Conservation (phyloP, 2,329 filamentous ascomycete genomes). For the Venturia carpophila region DNA sequence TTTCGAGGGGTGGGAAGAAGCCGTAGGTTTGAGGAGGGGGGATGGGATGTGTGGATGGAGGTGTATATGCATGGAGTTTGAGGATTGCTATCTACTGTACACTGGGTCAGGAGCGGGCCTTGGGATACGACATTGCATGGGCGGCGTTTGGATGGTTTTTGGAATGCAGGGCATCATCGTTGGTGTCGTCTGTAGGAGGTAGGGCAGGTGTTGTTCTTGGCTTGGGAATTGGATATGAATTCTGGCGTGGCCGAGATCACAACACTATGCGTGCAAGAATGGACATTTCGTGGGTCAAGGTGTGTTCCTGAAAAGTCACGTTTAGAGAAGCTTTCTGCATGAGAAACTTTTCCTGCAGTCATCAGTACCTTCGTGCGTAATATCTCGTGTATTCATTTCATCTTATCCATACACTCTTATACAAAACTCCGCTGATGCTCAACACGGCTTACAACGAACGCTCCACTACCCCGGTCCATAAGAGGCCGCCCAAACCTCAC, state of each 20-base stretch:
- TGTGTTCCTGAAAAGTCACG: too few species aligned
- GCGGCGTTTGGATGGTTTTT: background rate
- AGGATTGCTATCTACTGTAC: background rate
- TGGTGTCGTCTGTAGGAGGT: background rate
- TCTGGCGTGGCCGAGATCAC: background rate
- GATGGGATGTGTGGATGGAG: background rate
- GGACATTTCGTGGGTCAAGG: too few species aligned
- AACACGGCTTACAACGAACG: background rate
- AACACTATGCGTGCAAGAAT: background rate
- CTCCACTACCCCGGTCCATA: constrained; percentile 20
- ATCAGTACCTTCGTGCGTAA: background rate
- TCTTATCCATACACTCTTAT: background rate
- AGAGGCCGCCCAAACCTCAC: constrained; percentile 22
- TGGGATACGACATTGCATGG: background rate
- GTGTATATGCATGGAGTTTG: background rate
- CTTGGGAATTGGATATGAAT: background rate
- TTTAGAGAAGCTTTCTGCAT: too few species aligned
- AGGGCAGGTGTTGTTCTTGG: background rate
- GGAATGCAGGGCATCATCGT: background rate
- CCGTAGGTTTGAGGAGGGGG: background rate
- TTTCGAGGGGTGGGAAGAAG: background rate
- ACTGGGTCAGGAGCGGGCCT: background rate
- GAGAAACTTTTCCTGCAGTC: background rate
- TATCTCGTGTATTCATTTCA: background rate
- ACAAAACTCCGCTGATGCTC: background rate